Evolutionary conservation across 2,329 filamentous ascomycete species (phyloP).

Genomic region (Diatrype stigma): DNA sequence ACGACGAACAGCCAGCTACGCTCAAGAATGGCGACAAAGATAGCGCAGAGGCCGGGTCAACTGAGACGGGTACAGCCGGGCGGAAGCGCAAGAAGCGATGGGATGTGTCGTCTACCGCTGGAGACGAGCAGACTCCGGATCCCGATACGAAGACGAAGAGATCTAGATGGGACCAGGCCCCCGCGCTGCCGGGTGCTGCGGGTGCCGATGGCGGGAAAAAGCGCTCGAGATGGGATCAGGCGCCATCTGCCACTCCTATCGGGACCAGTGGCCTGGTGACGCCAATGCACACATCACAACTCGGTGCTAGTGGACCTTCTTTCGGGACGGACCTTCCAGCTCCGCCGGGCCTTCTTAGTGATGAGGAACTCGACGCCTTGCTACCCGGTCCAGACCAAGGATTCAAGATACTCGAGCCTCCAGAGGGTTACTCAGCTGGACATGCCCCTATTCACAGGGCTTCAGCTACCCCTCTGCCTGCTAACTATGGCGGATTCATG

Average conservation of each 20-base stretch:
- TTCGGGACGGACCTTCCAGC: conserved; percentile 79
- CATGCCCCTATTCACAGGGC: conserved; percentile 72
- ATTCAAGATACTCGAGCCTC: conserved; percentile 87
- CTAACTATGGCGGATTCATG: conserved; percentile 75
- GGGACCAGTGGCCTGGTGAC: conserved; percentile 71
- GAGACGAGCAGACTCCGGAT: conserved; percentile 46
- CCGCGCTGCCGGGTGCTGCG: conserved; percentile 49
- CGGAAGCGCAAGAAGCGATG: conserved; percentile 92
- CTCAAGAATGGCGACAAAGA: conserved; percentile 74
- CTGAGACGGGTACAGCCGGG: conserved; percentile 57
- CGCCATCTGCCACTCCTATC: conserved; percentile 74
- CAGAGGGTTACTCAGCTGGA: conserved; percentile 85
- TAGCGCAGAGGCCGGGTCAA: conserved; percentile 64
- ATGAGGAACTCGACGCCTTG: conserved; percentile 91
- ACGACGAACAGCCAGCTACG: conserved; percentile 63
- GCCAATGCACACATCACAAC: conserved; percentile 69
- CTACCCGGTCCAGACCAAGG: conserved; percentile 84
- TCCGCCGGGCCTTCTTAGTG: conserved; percentile 78
- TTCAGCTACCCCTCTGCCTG: conserved; percentile 68
- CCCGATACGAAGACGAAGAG: conserved; percentile 63
- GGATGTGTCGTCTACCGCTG: conserved; percentile 67
- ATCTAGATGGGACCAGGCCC: conserved; percentile 85
- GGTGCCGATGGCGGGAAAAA: conserved; percentile 61
- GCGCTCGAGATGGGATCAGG: conserved; percentile 89
- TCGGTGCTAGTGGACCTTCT: conserved; percentile 46